Evolutionary conservation across 352 stramenopile genomes (phyloP).

Genomic region (Phytophthora aleatoria): DNA sequence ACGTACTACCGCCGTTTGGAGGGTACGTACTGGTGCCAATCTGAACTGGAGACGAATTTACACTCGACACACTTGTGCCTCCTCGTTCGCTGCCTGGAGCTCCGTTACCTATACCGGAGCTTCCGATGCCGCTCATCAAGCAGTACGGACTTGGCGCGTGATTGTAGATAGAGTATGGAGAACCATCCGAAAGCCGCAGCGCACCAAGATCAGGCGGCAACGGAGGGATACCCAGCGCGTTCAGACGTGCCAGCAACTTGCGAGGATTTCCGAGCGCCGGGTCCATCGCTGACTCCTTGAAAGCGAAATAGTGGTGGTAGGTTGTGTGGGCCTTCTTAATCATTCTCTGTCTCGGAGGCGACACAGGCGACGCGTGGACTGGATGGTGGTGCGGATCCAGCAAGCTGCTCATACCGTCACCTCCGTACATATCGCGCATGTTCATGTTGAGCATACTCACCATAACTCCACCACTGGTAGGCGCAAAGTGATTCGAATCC

Average conservation of each 20-base stretch:
- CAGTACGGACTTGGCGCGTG: constrained; percentile 71
- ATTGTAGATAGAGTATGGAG: constrained; percentile 80
- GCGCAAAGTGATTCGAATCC: constrained; percentile 67
- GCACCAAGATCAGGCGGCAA: constrained; percentile 91
- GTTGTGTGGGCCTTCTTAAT: constrained; percentile 69
- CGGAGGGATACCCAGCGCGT: constrained; percentile 91
- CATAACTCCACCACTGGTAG: constrained; percentile 61
- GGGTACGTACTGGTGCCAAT: constrained; percentile 38
- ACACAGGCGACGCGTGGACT: constrained; percentile 46
- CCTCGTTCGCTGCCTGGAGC: constrained; percentile 38
- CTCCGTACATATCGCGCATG: constrained; percentile 79
- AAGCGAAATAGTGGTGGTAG: constrained; percentile 76
- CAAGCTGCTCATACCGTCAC: constrained; percentile 61
- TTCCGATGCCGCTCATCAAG: constrained; percentile 21
- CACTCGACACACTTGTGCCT: constrained; percentile 26
- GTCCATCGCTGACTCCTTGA: constrained; percentile 83
- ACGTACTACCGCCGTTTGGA: constrained; percentile 24
- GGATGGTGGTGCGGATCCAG: constrained; percentile 55
- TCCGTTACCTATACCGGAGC: constrained; percentile 21
- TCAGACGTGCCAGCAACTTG: constrained; percentile 91
- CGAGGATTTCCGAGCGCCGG: constrained; percentile 77
- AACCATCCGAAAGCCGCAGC: constrained; percentile 70
- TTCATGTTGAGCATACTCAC: constrained; percentile 84
- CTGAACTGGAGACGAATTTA: constrained; percentile 33
- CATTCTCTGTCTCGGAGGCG: constrained; percentile 62